A percentile compares a stretch with the other conserved stretches of the same genome.
Evolutionary conservation across 2,329 filamentous ascomycete genomes (phyloP).

Genomic region (Colletotrichum simmondsii): DNA sequence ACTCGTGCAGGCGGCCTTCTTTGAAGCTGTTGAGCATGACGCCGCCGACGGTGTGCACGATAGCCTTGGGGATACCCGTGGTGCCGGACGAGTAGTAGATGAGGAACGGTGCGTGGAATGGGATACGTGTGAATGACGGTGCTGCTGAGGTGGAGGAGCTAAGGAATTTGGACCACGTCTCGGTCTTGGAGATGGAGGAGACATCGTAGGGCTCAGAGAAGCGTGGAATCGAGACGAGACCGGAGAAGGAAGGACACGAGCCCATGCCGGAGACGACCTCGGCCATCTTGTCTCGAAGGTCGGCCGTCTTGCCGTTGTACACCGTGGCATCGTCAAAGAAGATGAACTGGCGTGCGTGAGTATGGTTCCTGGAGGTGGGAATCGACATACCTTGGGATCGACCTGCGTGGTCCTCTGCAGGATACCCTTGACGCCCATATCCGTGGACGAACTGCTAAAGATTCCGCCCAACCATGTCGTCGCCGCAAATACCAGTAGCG

Average conservation of each 20-base stretch:
- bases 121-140: conserved; percentile 68
- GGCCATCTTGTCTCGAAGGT: conserved; percentile 78
- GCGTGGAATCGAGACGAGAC: conserved; percentile 73
- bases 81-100: conserved; percentile 85
- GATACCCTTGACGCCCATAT: conserved; percentile 85
- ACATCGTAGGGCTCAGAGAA: conserved; percentile 73
- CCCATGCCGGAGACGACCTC: conserved; percentile 73
- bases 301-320: conserved; percentile 81
- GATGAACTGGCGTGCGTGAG: conserved; percentile 61
- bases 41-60: conserved; percentile 81
- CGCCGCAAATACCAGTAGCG: conserved; percentile 77
- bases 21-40: conserved; percentile 65
- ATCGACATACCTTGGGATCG: conserved; percentile 68
- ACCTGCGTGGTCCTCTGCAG: conserved; percentile 81
- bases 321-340: conserved; percentile 85
- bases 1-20: conserved; percentile 67
- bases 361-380: background rate
- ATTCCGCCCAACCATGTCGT: conserved; percentile 77
- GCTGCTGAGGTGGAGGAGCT: conserved; percentile 40
- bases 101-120: conserved; percentile 80
- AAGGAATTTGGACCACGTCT: conserved; percentile 59
- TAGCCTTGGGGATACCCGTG: conserved; percentile 86
- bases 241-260: conserved; percentile 68
- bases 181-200: conserved; percentile 57
- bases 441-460: conserved; percentile 81